Base-by-base conservation (phyloP, 345 rosid genomes). In the Arabidopsis arenosa region DNA sequence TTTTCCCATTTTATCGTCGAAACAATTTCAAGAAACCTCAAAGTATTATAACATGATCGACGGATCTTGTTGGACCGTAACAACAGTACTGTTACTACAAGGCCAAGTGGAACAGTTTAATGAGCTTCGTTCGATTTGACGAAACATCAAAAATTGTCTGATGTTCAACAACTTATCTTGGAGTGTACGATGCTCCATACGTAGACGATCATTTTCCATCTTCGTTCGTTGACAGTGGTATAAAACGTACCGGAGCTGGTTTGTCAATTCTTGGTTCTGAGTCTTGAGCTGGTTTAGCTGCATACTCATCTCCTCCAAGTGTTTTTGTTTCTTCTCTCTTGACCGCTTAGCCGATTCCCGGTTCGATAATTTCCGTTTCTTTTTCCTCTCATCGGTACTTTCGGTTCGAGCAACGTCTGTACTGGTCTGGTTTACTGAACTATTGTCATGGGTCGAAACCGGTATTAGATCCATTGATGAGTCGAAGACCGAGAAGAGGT, bases 341-440 rank as follows among this genome's bases (percentile, higher is more conserved):
- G 97, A 92, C 72, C 98, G 80, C 83, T 88, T 80, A 12, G 98
- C 97, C 5, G 98, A 90, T 66, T 94, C 98, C 76, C 97, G 87
- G 90, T 92, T 94, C 55, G 97, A 94, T 74, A 87, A 21, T 88
- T 85, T 90, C 60, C 98, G 86, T 73, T 85, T 87, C 59, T 72
- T 74, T 80, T 74, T 91, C 30, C 93, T 83, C 63, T 87, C 97
- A 23, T 90, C 89, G 14, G 83, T 64, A 45, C 47, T 36, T 17
- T 56, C 7, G 74, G 65, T 11, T 1, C 32, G 66, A 23, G 48
- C 21, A 45, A 49, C 30, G 30, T 63, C 17, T 47, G 58, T 59
- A 44, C 59, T 76, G 4, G 72, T 6, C 14, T 10, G 84, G 68
- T 73, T 81, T 21, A 79, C 73, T 1, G 84, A 79, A 55, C 78